These are phyloP conservation scores for Astragalus membranaceus DNA, from an alignment of 306 rosid species.

Conservation along the genomic window DNA sequence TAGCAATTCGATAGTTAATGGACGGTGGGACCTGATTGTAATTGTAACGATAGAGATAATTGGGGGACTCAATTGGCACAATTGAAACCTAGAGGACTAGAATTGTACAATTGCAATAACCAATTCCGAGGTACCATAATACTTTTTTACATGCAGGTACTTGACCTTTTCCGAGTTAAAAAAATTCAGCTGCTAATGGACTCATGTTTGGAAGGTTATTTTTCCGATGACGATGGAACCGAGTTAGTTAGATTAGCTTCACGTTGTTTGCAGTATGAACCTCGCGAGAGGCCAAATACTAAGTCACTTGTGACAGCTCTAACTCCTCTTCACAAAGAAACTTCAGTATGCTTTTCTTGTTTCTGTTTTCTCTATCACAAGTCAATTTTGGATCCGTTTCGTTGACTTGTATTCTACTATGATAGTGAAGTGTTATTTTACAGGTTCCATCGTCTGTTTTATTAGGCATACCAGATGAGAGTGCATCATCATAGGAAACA, in stretches of 20 bases:
- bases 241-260: constrained; percentile 77
- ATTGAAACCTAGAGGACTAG: too few species aligned
- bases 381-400: constrained; percentile 1
- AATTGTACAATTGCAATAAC: not conserved
- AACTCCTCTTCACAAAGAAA: constrained; percentile 73
- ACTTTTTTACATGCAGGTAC: constrained; percentile 48
- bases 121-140: not conserved
- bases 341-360: constrained; percentile 40
- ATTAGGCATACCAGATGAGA: constrained; percentile 65
- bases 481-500: constrained; percentile 40
- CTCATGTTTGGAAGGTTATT: constrained; percentile 74
- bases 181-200: constrained; percentile 63
- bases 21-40: too few species aligned
- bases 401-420: not conserved
- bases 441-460: constrained; percentile 69
- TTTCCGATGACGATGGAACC: constrained; percentile 78
- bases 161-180: constrained; percentile 66
- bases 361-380: not conserved
- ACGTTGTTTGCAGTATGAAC: constrained; percentile 72
- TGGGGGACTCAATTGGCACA: too few species aligned
- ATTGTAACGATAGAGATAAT: too few species aligned
- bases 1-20: too few species aligned
- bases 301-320: constrained; percentile 72
- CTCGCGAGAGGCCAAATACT: constrained; percentile 80
- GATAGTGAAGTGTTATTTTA: too few species aligned